phyloP scores from a whole-genome alignment of 352 stramenopile genomes.

The Phytophthora pistaciae region DNA sequence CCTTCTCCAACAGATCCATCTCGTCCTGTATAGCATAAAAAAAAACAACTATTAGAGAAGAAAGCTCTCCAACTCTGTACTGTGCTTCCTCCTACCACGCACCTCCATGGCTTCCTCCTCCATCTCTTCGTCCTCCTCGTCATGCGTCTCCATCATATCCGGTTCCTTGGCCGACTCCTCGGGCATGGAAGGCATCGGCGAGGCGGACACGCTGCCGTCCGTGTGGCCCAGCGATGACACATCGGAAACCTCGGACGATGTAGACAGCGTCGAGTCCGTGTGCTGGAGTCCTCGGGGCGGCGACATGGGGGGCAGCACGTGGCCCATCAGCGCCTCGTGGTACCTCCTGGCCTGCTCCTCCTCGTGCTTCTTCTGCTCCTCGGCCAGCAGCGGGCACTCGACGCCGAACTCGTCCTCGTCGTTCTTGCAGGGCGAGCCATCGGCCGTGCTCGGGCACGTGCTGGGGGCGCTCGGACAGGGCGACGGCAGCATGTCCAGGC shows the following conservation, averaged over 20 bases:
- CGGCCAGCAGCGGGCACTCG: slow-evolving; percentile 23
- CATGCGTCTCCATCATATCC: slow-evolving; percentile 17
- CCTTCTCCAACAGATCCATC: slow-evolving; percentile 68
- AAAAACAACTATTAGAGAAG: too few relatives aligned
- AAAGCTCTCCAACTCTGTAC: too few relatives aligned
- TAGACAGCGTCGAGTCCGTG: slow-evolving; percentile 30
- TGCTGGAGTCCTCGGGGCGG: slow-evolving; percentile 34
- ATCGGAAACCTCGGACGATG: slow-evolving; percentile 15
- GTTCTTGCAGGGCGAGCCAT: slow-evolving; percentile 32
- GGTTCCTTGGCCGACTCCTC: slow-evolving; percentile 26
- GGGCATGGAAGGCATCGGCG: slow-evolving; percentile 42
- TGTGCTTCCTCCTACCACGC: slow-evolving; percentile 10
- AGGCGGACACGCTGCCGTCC: slow-evolving; percentile 32
- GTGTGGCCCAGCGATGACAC: slow-evolving; percentile 31
- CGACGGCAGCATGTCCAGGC: slow-evolving; percentile 60
- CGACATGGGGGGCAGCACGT: slow-evolving; percentile 40
- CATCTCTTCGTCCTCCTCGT: slow-evolving; percentile 42
- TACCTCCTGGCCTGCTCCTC: slow-evolving; percentile 20
- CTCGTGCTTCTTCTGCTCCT: slow-evolving; percentile 24
- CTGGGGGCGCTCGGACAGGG: slow-evolving; percentile 47
- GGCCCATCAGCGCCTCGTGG: slow-evolving; percentile 20
- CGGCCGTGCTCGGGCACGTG: slow-evolving; percentile 40
- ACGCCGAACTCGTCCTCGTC: slow-evolving; percentile 53
- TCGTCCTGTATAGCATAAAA: slow-evolving; percentile 44
- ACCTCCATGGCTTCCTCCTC: slow-evolving; percentile 45